These are phyloP conservation scores for Eucalyptus marginata DNA, from an alignment of 345 rosid genomes.

Conservation along the genomic window DNA sequence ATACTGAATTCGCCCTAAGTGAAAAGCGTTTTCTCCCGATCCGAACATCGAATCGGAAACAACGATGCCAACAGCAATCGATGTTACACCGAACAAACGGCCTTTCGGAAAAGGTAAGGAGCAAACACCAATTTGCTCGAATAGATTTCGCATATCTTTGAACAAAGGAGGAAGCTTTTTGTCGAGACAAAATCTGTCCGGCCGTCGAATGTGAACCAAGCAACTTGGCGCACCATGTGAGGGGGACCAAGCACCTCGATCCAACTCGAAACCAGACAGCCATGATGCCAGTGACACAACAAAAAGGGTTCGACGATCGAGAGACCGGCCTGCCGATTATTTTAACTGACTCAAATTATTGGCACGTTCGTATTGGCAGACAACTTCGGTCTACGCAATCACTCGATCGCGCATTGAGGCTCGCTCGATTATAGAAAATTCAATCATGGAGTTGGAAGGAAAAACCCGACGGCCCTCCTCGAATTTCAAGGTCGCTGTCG, in stretches of 20 bases:
- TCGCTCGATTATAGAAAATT: not conserved
- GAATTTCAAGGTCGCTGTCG: not conserved
- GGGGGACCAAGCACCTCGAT: not conserved
- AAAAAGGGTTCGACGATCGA: not conserved
- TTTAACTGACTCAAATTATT: not conserved
- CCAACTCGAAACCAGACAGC: not conserved
- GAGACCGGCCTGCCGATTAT: not conserved
- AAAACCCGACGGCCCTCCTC: not conserved
- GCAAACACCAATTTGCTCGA: not conserved
- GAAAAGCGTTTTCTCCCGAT: not conserved
- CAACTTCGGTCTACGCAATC: not conserved
- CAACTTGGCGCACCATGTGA: not conserved
- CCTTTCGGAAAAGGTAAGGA: not conserved
- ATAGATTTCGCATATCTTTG: not conserved
- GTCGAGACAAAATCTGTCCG: not conserved
- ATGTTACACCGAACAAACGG: not conserved
- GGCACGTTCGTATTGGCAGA: not conserved
- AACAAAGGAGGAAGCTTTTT: not conserved
- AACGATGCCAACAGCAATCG: not conserved
- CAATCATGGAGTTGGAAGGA: not conserved
- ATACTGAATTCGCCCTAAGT: not conserved
- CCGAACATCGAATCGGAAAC: not conserved
- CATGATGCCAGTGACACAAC: not conserved
- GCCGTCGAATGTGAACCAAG: not conserved
- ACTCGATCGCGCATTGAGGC: not conserved